phyloP scores from a whole-genome alignment of 148 eudicot genomes.

The Tetragonia tetragonoides region DNA sequence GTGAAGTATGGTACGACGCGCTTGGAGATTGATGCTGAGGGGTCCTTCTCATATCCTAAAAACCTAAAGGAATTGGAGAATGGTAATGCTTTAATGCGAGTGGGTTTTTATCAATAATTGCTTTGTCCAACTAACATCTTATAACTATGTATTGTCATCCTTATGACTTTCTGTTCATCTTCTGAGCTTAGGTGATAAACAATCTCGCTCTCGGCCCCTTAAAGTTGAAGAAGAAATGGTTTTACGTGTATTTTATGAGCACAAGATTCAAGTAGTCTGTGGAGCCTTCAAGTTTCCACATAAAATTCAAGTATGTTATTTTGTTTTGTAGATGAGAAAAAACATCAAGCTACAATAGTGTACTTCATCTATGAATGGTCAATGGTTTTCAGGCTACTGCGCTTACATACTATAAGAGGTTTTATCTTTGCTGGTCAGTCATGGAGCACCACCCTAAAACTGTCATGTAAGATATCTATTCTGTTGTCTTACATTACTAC shows the following conservation, averaged over 20 bases:
- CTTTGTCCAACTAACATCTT: not conserved
- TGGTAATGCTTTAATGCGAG: constrained; percentile 32
- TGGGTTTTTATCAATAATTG: not conserved
- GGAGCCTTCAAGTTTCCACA: constrained; percentile 86
- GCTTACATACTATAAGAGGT: constrained; percentile 87
- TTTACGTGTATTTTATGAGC: constrained; percentile 76
- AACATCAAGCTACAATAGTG: not conserved
- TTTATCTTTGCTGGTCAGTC: constrained; percentile 93
- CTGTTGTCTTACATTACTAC: not conserved
- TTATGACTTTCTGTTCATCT: constrained; percentile 17
- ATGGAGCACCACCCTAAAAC: constrained; percentile 97
- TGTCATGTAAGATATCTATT: constrained; percentile 65
- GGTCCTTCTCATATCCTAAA: constrained; percentile 70
- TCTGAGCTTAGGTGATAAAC: constrained; percentile 53
- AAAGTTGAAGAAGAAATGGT: constrained; percentile 77
- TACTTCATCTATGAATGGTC: constrained; percentile 8
- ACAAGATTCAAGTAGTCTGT: constrained; percentile 87
- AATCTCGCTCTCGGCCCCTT: constrained; percentile 77
- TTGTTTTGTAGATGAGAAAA: not conserved
- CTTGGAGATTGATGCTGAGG: constrained; percentile 78
- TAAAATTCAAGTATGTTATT: constrained; percentile 81
- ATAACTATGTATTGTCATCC: not conserved
- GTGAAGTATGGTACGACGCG: constrained; percentile 78
- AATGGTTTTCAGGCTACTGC: constrained; percentile 78
- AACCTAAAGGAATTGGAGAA: constrained; percentile 47